Conservation (phyloP, 148 eudicot genomes). For the Fagopyrum homotropicum region DNA sequence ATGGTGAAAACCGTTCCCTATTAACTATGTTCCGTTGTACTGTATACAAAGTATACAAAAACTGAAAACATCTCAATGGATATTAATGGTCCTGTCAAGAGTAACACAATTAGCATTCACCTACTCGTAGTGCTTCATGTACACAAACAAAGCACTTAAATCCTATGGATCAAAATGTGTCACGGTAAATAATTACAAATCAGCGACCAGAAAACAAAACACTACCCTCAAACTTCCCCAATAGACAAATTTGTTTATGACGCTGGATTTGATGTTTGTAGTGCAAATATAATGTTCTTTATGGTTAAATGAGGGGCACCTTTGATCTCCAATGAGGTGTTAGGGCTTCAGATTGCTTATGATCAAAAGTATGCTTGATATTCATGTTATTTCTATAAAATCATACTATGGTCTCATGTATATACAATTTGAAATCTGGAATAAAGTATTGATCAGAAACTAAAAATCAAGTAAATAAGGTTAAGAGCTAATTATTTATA, state of each 20-base stretch:
- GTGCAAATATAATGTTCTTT: background rate
- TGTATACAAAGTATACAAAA: background rate
- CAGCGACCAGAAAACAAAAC: background rate
- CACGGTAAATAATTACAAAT: background rate
- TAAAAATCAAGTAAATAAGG: no score
- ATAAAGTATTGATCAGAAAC: no score
- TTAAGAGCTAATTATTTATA: no score
- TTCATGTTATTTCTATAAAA: no score
- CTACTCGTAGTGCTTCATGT: background rate
- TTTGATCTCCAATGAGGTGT: no score
- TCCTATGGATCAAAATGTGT: background rate
- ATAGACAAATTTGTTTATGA: background rate
- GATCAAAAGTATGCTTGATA: no score
- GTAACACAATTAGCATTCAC: background rate
- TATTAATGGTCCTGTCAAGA: background rate
- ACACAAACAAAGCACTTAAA: background rate
- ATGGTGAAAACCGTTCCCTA: background rate
- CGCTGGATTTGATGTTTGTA: background rate
- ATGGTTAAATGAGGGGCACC: background rate
- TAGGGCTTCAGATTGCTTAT: no score
- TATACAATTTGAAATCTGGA: no score
- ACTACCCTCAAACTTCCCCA: background rate
- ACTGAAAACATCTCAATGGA: background rate
- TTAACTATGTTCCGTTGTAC: background rate
- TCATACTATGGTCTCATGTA: no score